Conservation (phyloP, 176 grass and related monocot species). For the Urochloa ruziziensis region DNA sequence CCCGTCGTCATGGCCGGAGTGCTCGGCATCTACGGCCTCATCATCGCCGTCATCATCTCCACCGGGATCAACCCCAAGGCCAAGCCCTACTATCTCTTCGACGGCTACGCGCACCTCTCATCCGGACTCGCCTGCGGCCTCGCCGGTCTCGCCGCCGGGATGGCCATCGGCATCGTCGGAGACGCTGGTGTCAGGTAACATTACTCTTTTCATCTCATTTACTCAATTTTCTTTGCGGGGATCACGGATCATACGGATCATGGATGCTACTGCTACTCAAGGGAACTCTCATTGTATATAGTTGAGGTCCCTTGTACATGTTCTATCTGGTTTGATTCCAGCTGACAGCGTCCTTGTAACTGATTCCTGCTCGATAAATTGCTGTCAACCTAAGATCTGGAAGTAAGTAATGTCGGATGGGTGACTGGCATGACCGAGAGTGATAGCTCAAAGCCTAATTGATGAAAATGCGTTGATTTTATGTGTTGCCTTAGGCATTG, state of each 20-base stretch:
- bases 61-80: conserved; percentile 86
- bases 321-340: not conserved
- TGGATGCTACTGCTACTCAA: not conserved
- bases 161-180: conserved; percentile 77
- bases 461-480: not conserved
- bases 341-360: not conserved
- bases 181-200: conserved; percentile 59
- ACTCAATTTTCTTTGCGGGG: not conserved
- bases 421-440: not conserved
- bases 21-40: conserved; percentile 80
- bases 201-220: not conserved
- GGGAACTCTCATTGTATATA: not conserved
- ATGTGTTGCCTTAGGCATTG: not conserved
- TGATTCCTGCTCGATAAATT: not conserved
- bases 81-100: conserved; percentile 80
- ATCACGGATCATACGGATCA: not conserved
- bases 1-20: conserved; percentile 80
- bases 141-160: conserved; percentile 54
- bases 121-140: conserved; percentile 67
- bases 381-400: not conserved
- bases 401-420: not conserved
- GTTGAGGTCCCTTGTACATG: not conserved
- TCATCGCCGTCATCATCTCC: conserved; percentile 80
- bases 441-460: not conserved
- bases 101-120: conserved; percentile 71